Base-by-base conservation (phyloP, 805 yeast genomes). In the Saccharomycopsis schoenii region DNA sequence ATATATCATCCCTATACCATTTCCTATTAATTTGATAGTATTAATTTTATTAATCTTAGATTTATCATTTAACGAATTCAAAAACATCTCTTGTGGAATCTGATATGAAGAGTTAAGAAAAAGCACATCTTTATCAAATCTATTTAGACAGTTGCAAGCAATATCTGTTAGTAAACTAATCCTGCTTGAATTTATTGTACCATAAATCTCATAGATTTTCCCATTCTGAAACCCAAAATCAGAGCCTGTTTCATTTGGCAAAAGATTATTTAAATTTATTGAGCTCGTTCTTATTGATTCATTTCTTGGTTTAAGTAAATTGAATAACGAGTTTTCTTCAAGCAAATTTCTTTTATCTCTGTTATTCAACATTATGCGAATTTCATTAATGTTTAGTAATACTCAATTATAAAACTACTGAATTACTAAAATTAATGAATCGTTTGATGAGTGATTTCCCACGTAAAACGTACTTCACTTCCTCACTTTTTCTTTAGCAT, bases 141-240 rank as follows among this genome's bases (percentile, higher is more conserved):
- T 37, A 15, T 25, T 37, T 15, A 57, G 29, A 10, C 34, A 55
- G 24, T 56, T 40, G 15, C 29, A 42, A 24, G 57, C 57, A 34
- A 60, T 25, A 24, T 55, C 51, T 9, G 37, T 14, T n/a, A 60
- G 12, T 11, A 60, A 21, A n/a, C 12, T 25, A 11, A 42, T 11
- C 15, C 57, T 52, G 12, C 55, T 19, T 4, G 64, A 61, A 34
- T 29, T 54, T 19, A 37, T 21, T 9, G 60, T 56, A 19, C 65
- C 65, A 50, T 59, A 59, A 1, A 63, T 29, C 51, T 63, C 64
- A 43, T 63, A 63, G 8, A 63, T 63, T 25, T 57, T 61, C 6
- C 65, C 65, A 6, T 50, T 51, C 11, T 21, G 29, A 29, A 63
- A 54, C 10, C 65, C 65, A 21, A 47, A 47, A 17, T 21, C 52